Percentiles rank a stretch among this genome's conserved stretches.
These are phyloP conservation scores for Neoscytalidium dimidiatum DNA, from an alignment of 2,329 filamentous ascomycete genomes.

Conservation along the genomic window DNA sequence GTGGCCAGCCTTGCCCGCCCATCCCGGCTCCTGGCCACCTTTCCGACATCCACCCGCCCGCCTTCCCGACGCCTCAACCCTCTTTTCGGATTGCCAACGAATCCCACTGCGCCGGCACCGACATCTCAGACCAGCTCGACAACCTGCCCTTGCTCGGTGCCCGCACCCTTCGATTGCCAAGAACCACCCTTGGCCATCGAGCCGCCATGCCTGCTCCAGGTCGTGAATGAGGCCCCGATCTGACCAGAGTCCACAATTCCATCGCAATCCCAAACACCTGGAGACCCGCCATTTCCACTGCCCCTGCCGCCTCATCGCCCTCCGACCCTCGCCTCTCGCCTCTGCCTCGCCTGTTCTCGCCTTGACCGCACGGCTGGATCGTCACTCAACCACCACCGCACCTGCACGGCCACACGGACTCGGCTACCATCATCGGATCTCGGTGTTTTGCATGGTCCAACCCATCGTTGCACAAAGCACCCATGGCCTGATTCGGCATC, in stretches of 20 bases:
- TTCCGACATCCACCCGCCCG: conserved; percentile 12
- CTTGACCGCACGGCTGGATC: background rate
- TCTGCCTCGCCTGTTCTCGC: background rate
- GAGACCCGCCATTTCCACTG: background rate
- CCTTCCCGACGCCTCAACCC: conserved; percentile 16
- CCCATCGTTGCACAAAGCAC: conserved; percentile 2
- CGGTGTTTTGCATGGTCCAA: background rate
- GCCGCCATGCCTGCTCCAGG: background rate
- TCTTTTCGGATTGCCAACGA: background rate
- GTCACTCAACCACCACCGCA: background rate
- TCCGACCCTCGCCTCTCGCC: background rate
- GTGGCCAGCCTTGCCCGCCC: conserved; percentile 7
- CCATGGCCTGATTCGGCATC: background rate
- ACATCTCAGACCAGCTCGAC: background rate
- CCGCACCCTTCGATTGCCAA: background rate
- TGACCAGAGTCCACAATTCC: background rate
- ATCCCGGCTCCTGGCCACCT: background rate
- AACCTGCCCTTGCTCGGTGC: too few species aligned
- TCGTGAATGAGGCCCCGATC: background rate
- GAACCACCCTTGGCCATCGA: conserved; percentile 1
- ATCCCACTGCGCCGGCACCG: background rate
- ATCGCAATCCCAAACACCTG: conserved; percentile 13
- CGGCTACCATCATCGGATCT: background rate
- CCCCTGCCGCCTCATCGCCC: background rate
- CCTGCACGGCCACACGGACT: background rate